Evolutionary conservation across 2,329 filamentous ascomycete genomes (phyloP).

Genomic region (Catunica adiposa): DNA sequence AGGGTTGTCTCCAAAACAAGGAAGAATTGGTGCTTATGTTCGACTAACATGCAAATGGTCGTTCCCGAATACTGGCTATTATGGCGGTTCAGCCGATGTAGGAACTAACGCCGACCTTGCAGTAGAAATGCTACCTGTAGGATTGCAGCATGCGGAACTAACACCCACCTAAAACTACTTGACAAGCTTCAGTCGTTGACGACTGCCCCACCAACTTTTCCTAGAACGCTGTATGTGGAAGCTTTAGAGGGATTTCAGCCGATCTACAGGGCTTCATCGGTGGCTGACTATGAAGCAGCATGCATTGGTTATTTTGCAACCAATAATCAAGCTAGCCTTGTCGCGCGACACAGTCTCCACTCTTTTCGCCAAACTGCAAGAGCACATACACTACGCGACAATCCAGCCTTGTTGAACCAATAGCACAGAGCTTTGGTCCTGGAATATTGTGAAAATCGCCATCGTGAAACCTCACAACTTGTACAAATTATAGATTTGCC

Average conservation of each 20-base stretch:
- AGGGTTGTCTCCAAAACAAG: constrained; percentile 5
- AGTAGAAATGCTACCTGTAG: not conserved
- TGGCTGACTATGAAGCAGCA: too few relatives aligned
- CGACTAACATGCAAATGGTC: constrained; percentile 1
- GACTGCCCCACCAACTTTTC: not conserved
- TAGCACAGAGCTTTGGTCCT: not conserved
- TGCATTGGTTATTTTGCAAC: not conserved
- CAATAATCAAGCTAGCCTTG: not conserved
- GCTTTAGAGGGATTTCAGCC: too few relatives aligned
- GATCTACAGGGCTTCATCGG: too few relatives aligned
- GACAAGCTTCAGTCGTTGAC: not conserved
- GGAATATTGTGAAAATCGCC: not conserved
- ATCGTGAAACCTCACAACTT: not conserved
- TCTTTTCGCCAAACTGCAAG: constrained; percentile 1
- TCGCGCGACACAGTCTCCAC: constrained; percentile 7
- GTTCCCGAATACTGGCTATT: constrained; percentile 11
- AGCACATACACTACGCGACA: constrained; percentile 4
- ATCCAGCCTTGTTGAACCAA: constrained; percentile 6
- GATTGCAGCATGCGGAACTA: not conserved
- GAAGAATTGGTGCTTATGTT: constrained; percentile 8
- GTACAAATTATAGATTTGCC: not conserved
- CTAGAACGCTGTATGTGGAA: not conserved
- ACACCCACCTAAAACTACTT: not conserved
- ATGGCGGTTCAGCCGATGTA: constrained; percentile 2
- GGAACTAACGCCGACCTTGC: not conserved